Conservation (phyloP, 371 early-diverging fungal species). For the Lichtheimia corymbifera region DNA sequence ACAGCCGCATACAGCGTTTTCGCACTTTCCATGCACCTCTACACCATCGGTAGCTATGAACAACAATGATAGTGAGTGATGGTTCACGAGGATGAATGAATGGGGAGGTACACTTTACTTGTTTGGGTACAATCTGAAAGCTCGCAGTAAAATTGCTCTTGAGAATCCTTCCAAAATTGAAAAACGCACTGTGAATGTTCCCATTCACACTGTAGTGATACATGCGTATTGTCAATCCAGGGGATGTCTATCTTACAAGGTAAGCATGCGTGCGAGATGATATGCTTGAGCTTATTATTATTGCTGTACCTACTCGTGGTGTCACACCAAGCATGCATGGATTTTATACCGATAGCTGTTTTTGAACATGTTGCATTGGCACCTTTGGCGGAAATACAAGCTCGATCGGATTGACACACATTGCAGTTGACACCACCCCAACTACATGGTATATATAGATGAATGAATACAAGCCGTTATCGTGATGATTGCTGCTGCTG, state of each 20-base stretch:
- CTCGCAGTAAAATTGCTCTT: constrained; percentile 61
- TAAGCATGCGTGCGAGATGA: constrained; percentile 43
- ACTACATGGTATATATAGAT: constrained; percentile 12
- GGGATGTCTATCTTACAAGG: constrained; percentile 46
- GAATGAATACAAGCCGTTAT: too few species aligned
- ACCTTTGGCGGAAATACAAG: constrained; percentile 39
- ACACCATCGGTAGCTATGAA: constrained; percentile 12
- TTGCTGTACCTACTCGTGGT: constrained; percentile 41
- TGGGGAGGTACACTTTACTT: constrained; percentile 20
- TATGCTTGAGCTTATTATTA: constrained; percentile 55
- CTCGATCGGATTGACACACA: constrained; percentile 41
- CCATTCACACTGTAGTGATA: constrained; percentile 52
- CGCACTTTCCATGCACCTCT: constrained; percentile 49
- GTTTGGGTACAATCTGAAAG: constrained; percentile 53
- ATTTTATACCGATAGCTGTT: constrained; percentile 47
- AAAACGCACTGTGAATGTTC: constrained; percentile 38
- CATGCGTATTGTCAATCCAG: constrained; percentile 53
- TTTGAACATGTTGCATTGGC: constrained; percentile 43
- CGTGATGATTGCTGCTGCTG: neutral
- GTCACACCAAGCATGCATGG: constrained; percentile 54
- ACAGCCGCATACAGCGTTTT: constrained; percentile 53
- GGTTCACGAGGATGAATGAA: too few species aligned
- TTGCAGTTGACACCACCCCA: constrained; percentile 55
- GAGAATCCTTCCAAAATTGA: constrained; percentile 60
- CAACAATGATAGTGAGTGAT: neutral